A percentile compares a stretch with the other conserved stretches of the same genome.
These are phyloP conservation scores for Huntiella decipiens DNA, from an alignment of 2,329 filamentous ascomycete genomes.

Conservation along the genomic window DNA sequence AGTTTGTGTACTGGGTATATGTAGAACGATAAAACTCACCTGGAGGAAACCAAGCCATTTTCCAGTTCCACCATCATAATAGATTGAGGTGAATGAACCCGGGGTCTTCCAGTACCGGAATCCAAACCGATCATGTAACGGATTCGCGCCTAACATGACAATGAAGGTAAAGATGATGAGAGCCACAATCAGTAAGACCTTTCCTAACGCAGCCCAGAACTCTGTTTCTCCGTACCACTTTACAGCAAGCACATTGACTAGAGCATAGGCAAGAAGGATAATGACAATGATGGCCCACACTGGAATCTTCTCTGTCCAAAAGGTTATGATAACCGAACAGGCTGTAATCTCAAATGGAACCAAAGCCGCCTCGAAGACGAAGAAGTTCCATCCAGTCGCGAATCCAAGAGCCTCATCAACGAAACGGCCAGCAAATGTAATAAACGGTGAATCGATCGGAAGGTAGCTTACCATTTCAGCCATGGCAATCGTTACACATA, in stretches of 20 bases:
- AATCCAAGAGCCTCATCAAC: constrained; percentile 61
- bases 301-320: constrained; percentile 42
- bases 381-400: constrained; percentile 56
- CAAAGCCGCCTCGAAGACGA: constrained; percentile 47
- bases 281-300: constrained; percentile 43
- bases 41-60: constrained; percentile 47
- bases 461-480: constrained; percentile 63
- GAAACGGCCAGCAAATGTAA: constrained; percentile 56
- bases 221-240: constrained; percentile 61
- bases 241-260: constrained; percentile 54
- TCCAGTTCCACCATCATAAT: constrained; percentile 46
- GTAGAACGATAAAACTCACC: background rate
- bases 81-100: constrained; percentile 49
- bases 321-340: constrained; percentile 43
- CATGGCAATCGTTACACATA: constrained; percentile 41
- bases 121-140: constrained; percentile 49
- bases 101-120: constrained; percentile 50
- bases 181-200: constrained; percentile 52
- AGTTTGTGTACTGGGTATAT: constrained; percentile 4
- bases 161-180: constrained; percentile 64
- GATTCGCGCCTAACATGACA: constrained; percentile 68
- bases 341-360: constrained; percentile 51
- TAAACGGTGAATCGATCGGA: constrained; percentile 60
- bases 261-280: constrained; percentile 23
- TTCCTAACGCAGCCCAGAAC: constrained; percentile 54